Conservation (phyloP, 345 rosid species). For the Arabidopsis thaliana region DNA sequence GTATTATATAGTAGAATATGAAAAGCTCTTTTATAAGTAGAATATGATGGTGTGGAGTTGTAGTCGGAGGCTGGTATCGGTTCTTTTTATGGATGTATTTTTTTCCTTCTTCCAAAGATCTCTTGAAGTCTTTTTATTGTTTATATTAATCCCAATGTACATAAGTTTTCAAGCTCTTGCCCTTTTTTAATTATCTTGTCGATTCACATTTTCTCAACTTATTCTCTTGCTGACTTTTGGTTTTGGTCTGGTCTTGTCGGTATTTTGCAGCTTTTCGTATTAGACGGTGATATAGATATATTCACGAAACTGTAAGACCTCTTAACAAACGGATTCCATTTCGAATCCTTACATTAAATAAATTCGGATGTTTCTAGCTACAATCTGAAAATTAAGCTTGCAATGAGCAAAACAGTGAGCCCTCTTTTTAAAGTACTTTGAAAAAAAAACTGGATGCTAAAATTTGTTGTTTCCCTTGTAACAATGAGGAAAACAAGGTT, state of each 20-base stretch:
- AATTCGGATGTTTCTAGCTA: neutral
- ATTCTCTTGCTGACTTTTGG: neutral
- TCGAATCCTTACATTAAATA: neutral
- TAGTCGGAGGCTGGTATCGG: slow-evolving; percentile 33
- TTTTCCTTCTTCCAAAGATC: slow-evolving; percentile 5
- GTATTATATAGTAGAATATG: slow-evolving; percentile 34
- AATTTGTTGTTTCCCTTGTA: neutral
- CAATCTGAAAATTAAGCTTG: neutral
- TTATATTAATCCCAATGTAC: slow-evolving; percentile 43
- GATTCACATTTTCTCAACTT: neutral
- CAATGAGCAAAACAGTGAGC: too few relatives aligned
- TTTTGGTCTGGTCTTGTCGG: neutral
- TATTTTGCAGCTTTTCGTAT: neutral
- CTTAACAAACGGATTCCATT: neutral
- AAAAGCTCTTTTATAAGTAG: slow-evolving; percentile 36
- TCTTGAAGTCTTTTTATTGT: slow-evolving; percentile 25
- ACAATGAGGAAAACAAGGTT: neutral
- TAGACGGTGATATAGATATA: neutral
- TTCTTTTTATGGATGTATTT: slow-evolving; percentile 30
- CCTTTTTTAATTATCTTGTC: neutral
- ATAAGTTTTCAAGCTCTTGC: slow-evolving; percentile 22
- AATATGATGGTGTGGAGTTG: slow-evolving; percentile 35
- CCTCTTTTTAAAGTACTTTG: neutral
- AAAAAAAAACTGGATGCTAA: neutral
- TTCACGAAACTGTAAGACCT: neutral